phyloP scores from a whole-genome alignment of 2,329 filamentous ascomycete species.

The Fusarium sp. region DNA sequence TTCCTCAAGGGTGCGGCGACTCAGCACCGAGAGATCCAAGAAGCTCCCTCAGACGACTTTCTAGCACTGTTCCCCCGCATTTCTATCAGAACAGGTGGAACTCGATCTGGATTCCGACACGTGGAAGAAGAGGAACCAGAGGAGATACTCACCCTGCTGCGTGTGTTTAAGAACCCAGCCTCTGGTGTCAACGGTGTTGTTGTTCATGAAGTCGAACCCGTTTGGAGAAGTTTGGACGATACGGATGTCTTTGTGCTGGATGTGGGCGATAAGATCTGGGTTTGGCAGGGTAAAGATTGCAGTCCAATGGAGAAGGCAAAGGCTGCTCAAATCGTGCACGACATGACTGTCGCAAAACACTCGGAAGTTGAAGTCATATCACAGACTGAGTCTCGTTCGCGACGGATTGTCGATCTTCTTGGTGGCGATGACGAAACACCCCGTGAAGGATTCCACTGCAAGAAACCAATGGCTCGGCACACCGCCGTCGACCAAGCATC shows the following conservation, averaged over 20 bases:
- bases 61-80: slow-evolving; percentile 71
- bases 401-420: slow-evolving; percentile 68
- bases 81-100: slow-evolving; percentile 71
- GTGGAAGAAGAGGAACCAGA: slow-evolving; percentile 63
- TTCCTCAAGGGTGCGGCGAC: slow-evolving; percentile 72
- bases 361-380: slow-evolving; percentile 74
- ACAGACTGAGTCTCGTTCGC: slow-evolving; percentile 69
- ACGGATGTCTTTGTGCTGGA: slow-evolving; percentile 76
- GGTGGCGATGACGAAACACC: slow-evolving; percentile 61
- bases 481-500: slow-evolving; percentile 34
- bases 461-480: slow-evolving; percentile 56
- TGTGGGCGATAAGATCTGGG: slow-evolving; percentile 73
- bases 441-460: slow-evolving; percentile 56
- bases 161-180: slow-evolving; percentile 72
- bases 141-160: slow-evolving; percentile 66
- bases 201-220: slow-evolving; percentile 74
- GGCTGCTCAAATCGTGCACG: slow-evolving; percentile 75
- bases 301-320: slow-evolving; percentile 78
- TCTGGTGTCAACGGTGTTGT: slow-evolving; percentile 64
- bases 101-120: slow-evolving; percentile 72
- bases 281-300: slow-evolving; percentile 76
- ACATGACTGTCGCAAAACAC: slow-evolving; percentile 73
- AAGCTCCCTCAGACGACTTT: slow-evolving; percentile 70
- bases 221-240: slow-evolving; percentile 73
- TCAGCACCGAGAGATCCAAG: slow-evolving; percentile 75